A percentile compares a stretch with the other conserved stretches of the same genome.
Conservation (phyloP, 2,329 filamentous ascomycete species). For the Colletotrichum lindemuthianum region DNA sequence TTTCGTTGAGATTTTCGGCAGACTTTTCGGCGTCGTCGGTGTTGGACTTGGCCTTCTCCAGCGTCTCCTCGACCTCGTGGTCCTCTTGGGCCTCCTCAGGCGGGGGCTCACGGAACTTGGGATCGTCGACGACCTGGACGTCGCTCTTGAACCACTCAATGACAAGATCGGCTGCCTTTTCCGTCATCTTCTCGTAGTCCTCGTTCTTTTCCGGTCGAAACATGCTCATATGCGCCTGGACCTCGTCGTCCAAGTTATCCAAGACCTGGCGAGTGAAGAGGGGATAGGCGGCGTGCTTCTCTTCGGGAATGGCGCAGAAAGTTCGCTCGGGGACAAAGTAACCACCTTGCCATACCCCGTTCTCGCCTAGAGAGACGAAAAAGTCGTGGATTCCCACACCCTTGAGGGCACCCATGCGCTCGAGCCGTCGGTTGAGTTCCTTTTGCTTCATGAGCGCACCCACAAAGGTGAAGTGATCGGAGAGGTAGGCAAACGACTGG, state of each 20-base stretch:
- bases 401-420: slow-evolving; percentile 67
- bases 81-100: slow-evolving; percentile 48
- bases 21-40: slow-evolving; percentile 39
- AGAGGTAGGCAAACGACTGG: slow-evolving; percentile 80
- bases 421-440: slow-evolving; percentile 75
- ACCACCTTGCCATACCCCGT: slow-evolving; percentile 70
- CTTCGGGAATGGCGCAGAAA: slow-evolving; percentile 77
- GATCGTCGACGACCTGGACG: slow-evolving; percentile 56
- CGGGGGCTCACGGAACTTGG: slow-evolving; percentile 53
- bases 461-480: slow-evolving; percentile 86
- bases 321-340: slow-evolving; percentile 76
- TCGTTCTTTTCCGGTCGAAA: slow-evolving; percentile 71
- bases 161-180: slow-evolving; percentile 66
- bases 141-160: slow-evolving; percentile 66
- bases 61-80: slow-evolving; percentile 44
- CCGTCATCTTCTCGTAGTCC: slow-evolving; percentile 71
- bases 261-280: slow-evolving; percentile 69
- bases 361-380: slow-evolving; percentile 80
- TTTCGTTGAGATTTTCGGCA: slow-evolving; percentile 33
- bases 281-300: slow-evolving; percentile 52
- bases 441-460: slow-evolving; percentile 79
- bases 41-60: slow-evolving; percentile 42
- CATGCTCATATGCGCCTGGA: slow-evolving; percentile 76
- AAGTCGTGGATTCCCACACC: slow-evolving; percentile 78
- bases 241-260: slow-evolving; percentile 73